A percentile compares a stretch with the other conserved stretches of the same genome.
Evolutionary conservation across 2,329 filamentous ascomycete species (phyloP).

Genomic region (Hypoxylon rubiginosum): DNA sequence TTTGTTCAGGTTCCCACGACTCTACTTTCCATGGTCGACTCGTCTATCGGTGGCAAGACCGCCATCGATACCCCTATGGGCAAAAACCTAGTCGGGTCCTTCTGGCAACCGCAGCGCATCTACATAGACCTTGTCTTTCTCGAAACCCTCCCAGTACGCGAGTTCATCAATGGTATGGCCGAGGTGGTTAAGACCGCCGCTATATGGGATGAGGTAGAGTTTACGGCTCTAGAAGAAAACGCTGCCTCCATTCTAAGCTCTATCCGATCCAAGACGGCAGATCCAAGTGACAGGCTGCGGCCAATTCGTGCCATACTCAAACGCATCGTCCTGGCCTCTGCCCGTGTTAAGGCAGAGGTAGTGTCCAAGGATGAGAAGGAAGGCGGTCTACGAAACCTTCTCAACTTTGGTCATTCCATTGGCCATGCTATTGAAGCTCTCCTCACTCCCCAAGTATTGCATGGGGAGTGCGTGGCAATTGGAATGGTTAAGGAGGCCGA

Average conservation of each 20-base stretch:
- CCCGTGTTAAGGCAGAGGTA: slow-evolving; percentile 93
- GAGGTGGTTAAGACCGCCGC: slow-evolving; percentile 98
- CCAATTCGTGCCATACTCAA: slow-evolving; percentile 79
- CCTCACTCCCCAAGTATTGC: slow-evolving; percentile 92
- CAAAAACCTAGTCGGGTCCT: slow-evolving; percentile 95
- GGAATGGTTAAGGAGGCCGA: slow-evolving; percentile 99
- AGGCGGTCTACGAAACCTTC: slow-evolving; percentile 89
- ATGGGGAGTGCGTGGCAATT: slow-evolving; percentile 95
- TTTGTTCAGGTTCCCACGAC: slow-evolving; percentile 98
- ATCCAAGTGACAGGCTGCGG: slow-evolving; percentile 70
- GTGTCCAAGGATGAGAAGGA: slow-evolving; percentile 96
- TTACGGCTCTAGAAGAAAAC: slow-evolving; percentile 85
- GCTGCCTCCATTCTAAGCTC: slow-evolving; percentile 81
- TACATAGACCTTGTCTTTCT: slow-evolving; percentile 96
- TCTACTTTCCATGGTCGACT: slow-evolving; percentile 96
- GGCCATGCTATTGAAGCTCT: slow-evolving; percentile 97
- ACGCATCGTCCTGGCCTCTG: slow-evolving; percentile 87
- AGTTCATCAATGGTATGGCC: slow-evolving; percentile 99
- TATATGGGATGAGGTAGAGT: slow-evolving; percentile 93
- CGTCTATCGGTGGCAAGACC: slow-evolving; percentile 97
- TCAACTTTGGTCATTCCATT: slow-evolving; percentile 98
- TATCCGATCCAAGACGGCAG: slow-evolving; percentile 71
- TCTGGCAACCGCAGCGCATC: slow-evolving; percentile 95
- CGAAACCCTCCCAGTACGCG: slow-evolving; percentile 87
- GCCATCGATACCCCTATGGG: slow-evolving; percentile 96